These are phyloP conservation scores for Chlorella sp. DNA, from an alignment of 139 green algal genomes.

Conservation along the genomic window DNA sequence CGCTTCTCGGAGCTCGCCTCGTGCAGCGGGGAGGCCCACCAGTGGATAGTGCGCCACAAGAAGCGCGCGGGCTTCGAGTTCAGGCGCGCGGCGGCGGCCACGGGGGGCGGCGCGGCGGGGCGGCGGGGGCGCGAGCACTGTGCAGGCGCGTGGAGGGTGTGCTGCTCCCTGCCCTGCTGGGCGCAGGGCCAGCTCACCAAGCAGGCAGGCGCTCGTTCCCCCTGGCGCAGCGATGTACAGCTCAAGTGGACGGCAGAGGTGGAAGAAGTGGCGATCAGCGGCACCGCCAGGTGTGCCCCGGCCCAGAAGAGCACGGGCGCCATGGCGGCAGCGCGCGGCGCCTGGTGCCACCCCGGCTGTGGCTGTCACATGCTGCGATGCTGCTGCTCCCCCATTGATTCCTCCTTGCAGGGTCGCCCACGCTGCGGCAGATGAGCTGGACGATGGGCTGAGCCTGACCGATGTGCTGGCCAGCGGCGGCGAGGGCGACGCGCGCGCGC, in stretches of 20 bases:
- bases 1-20: background rate
- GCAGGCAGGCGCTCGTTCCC: background rate
- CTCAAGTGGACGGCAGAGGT: background rate
- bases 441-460: constrained; percentile 12
- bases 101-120: background rate
- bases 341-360: background rate
- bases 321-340: background rate
- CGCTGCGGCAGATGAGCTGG: constrained; percentile 18
- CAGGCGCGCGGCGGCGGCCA: constrained; percentile 10
- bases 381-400: background rate
- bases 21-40: constrained; percentile 32
- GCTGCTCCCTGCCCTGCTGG: background rate
- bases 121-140: background rate
- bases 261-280: background rate
- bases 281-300: background rate
- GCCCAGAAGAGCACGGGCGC: background rate
- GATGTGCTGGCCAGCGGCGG: background rate
- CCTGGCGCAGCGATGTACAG: background rate
- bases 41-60: constrained; percentile 36
- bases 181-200: background rate
- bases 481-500: background rate
- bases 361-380: background rate
- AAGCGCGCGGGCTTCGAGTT: constrained; percentile 37
- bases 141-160: background rate
- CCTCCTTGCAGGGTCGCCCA: constrained; percentile 10